Base-by-base conservation (phyloP, 371 early-diverging fungal species). In the Mucor plumbeus region DNA sequence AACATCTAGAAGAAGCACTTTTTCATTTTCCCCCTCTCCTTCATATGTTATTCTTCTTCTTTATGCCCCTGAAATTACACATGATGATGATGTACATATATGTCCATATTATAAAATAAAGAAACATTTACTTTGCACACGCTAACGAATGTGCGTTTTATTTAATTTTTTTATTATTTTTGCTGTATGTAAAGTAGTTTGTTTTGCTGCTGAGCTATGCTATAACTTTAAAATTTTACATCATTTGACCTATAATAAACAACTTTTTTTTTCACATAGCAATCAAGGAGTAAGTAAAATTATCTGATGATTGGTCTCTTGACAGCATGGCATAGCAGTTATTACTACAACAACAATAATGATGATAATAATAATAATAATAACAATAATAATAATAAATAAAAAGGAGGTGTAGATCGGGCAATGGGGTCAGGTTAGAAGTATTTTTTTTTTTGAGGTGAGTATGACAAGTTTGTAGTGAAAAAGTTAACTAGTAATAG, bases 321-420 rank as follows among this genome's bases (percentile, higher is more conserved):
- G 71, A 67, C 67, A 71, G 70, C 61, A 48, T 69, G 62, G 66
- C 44, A 40, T 53, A 53, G 53, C 53, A 53, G 53, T 31, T 53
- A 53, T 13, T 53, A 53, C 53, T 53, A 31, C 53, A 53, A 53
- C 31, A 53, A 31, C 5, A 53, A 53, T 53, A 53, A 53, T 38
- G 5, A 38, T 38, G 5, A 53, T 19, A 53, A 61, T 26, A 26
- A 26, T 26, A 26, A 26, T 26, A 26, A 26, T 26, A 26, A 26
- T 26, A 26, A n/a, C n/a, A n/a, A n/a, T n/a, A n/a, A n/a, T n/a
- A n/a, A n/a, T n/a, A n/a, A n/a, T n/a, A n/a, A n/a, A n/a, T n/a
- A n/a, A 43, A 63, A 63, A 60, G 61, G 70, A 65, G 70, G 33
- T 64, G 55, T 38, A 62, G 62, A 59, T 68, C 58, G 39, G 36